phyloP scores from a whole-genome alignment of 805 yeast genomes.

The Pichia membranifaciens region DNA sequence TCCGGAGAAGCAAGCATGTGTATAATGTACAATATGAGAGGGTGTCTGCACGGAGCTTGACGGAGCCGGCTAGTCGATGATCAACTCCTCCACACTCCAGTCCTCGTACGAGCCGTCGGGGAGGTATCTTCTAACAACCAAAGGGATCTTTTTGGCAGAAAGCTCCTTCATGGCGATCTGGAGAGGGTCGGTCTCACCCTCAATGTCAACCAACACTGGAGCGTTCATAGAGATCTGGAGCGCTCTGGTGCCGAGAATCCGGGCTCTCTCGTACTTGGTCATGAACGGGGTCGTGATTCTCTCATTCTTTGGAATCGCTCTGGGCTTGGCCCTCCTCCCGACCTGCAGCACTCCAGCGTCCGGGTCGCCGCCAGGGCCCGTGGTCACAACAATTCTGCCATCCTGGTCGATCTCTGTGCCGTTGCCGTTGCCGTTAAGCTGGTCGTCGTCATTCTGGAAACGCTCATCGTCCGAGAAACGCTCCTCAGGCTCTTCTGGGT shows the following conservation, averaged over 20 bases:
- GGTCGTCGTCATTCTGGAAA: slow-evolving; percentile 28
- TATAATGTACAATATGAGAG: slow-evolving; percentile 6
- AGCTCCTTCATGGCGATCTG: slow-evolving; percentile 97
- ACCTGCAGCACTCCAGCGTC: slow-evolving; percentile 31
- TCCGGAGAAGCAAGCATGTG: neutral
- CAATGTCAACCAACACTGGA: slow-evolving; percentile 94
- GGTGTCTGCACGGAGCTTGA: neutral
- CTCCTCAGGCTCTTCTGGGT: slow-evolving; percentile 25
- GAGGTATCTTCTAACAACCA: slow-evolving; percentile 89
- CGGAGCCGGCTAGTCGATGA: slow-evolving; percentile 53
- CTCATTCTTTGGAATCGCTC: slow-evolving; percentile 83
- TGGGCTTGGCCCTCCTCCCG: slow-evolving; percentile 32
- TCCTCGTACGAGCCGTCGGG: slow-evolving; percentile 98
- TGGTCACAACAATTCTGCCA: slow-evolving; percentile 59
- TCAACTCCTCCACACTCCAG: slow-evolving; percentile 98
- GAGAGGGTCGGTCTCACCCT: slow-evolving; percentile 98
- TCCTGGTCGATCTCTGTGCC: slow-evolving; percentile 39
- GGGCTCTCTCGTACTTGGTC: slow-evolving; percentile 98
- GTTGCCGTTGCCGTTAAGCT: slow-evolving; percentile 2
- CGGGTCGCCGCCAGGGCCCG: slow-evolving; percentile 22
- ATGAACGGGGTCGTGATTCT: slow-evolving; percentile 96
- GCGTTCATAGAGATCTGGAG: slow-evolving; percentile 97
- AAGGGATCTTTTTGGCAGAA: slow-evolving; percentile 89
- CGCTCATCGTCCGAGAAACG: slow-evolving; percentile 38
- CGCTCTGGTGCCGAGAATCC: slow-evolving; percentile 96